Conservation (phyloP, 495 filamentous ascomycete genomes). For the Neurospora intermedia region DNA sequence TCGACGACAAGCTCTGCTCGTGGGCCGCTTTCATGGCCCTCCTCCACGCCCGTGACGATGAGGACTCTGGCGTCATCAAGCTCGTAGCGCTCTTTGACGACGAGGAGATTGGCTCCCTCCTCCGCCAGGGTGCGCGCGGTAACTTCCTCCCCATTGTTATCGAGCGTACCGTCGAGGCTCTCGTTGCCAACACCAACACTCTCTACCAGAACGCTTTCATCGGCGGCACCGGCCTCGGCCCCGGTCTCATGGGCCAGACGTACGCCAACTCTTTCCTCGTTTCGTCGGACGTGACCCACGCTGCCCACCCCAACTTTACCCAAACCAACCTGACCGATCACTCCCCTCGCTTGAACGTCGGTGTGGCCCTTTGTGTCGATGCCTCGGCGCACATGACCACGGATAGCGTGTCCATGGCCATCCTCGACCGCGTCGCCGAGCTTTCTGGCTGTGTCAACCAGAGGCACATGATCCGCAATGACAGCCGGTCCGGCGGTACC, state of each 20-base stretch:
- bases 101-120: slow-evolving; percentile 84
- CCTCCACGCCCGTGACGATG: slow-evolving; percentile 48
- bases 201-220: slow-evolving; percentile 23
- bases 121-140: slow-evolving; percentile 80
- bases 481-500: slow-evolving; percentile 76
- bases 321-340: slow-evolving; percentile 73
- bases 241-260: slow-evolving; percentile 67
- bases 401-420: slow-evolving; percentile 66
- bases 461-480: slow-evolving; percentile 92
- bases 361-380: slow-evolving; percentile 75
- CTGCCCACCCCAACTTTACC: slow-evolving; percentile 89
- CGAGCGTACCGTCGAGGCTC: slow-evolving; percentile 67
- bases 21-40: slow-evolving; percentile 85
- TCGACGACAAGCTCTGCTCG: slow-evolving; percentile 95
- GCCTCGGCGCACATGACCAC: slow-evolving; percentile 89
- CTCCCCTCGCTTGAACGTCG: slow-evolving; percentile 80
- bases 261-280: slow-evolving; percentile 90
- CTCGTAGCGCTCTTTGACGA: slow-evolving; percentile 88
- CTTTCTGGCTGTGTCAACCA: slow-evolving; percentile 61
- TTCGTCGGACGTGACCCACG: slow-evolving; percentile 87
- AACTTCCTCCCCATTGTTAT: slow-evolving; percentile 77
- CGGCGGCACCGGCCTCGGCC: slow-evolving; percentile 19
- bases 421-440: slow-evolving; percentile 65
- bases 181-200: slow-evolving; percentile 25
- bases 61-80: slow-evolving; percentile 55